Conservation (phyloP, 306 rosid species). For the Acacia melanoxylon region DNA sequence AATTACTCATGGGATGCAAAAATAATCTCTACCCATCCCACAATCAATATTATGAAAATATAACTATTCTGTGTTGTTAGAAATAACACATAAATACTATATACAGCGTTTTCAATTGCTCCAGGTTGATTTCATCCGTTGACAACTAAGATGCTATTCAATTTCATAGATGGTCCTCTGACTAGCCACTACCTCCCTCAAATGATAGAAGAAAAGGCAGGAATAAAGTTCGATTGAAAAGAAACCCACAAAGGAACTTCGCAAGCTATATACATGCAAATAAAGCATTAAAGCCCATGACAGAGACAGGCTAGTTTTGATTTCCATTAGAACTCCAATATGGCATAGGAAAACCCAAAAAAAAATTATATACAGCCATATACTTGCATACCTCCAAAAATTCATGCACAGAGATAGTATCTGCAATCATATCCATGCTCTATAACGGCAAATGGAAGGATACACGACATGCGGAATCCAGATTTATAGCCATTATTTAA, state of each 20-base stretch:
- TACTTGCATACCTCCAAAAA: background rate
- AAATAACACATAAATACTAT: background rate
- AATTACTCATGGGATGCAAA: background rate
- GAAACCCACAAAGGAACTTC: background rate
- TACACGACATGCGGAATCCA: background rate
- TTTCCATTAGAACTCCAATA: background rate
- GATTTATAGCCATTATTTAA: background rate
- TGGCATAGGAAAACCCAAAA: background rate
- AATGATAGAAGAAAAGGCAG: conserved; percentile 2
- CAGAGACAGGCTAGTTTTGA: background rate
- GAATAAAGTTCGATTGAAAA: background rate
- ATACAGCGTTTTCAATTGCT: background rate
- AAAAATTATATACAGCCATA: background rate
- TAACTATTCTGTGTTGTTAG: background rate
- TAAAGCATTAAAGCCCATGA: background rate
- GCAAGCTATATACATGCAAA: background rate
- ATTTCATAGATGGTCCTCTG: background rate
- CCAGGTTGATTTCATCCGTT: conserved; percentile 1
- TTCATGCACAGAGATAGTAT: background rate
- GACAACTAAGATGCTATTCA: background rate
- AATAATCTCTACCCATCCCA: background rate
- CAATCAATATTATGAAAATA: background rate
- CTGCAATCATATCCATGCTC: background rate
- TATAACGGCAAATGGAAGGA: background rate
- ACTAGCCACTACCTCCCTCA: background rate